Conservation (phyloP, 2,329 filamentous ascomycete species). For the Colletotrichum lupini region DNA sequence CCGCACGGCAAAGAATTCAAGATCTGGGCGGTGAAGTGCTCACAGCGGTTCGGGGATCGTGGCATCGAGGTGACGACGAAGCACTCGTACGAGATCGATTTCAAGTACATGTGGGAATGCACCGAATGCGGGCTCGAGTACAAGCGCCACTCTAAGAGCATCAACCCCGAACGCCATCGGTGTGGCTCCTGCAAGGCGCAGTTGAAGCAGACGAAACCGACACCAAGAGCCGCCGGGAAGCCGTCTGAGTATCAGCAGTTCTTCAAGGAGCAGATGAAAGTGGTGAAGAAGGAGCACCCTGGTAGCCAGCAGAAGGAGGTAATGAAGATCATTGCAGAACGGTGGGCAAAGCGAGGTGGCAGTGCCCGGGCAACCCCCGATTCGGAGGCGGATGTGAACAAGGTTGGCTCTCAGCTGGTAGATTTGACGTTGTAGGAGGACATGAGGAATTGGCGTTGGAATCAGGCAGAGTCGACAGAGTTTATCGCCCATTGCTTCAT, state of each 20-base stretch:
- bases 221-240: constrained; percentile 62
- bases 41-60: constrained; percentile 65
- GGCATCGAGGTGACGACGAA: constrained; percentile 87
- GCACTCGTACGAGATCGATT: constrained; percentile 90
- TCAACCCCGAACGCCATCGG: constrained; percentile 76
- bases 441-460: neutral
- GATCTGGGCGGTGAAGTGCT: constrained; percentile 71
- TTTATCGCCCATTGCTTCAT: neutral
- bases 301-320: constrained; percentile 72
- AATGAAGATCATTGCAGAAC: constrained; percentile 74
- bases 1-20: constrained; percentile 91
- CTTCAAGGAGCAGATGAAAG: constrained; percentile 75
- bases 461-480: neutral
- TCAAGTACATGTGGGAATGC: constrained; percentile 92
- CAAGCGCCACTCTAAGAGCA: constrained; percentile 87
- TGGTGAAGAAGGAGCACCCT: constrained; percentile 66
- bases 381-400: constrained; percentile 5
- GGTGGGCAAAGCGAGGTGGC: constrained; percentile 66
- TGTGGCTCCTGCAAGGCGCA: constrained; percentile 81
- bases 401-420: constrained; percentile 8
- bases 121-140: constrained; percentile 75
- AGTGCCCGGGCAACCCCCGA: constrained; percentile 37
- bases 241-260: constrained; percentile 61
- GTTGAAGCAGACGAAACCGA: constrained; percentile 83
- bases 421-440: constrained; percentile 9